Percentiles rank a stretch among this genome's conserved stretches.
Evolutionary conservation across 192 early-diverging fungal species (phyloP).

Genomic region (Podila clonocystis): DNA sequence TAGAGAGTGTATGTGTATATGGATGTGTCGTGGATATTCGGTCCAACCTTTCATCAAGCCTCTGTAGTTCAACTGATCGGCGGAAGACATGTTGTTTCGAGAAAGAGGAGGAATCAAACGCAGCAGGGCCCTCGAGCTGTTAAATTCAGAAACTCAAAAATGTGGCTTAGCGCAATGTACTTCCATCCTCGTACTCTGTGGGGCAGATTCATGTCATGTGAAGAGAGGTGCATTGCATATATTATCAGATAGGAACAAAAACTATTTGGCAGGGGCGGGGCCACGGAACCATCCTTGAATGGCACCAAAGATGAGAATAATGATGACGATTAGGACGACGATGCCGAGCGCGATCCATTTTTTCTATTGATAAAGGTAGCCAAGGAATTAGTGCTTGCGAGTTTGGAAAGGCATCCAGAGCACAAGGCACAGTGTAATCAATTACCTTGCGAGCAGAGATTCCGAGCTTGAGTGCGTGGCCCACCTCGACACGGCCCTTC

Average conservation of each 20-base stretch:
- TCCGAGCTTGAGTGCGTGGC: background rate
- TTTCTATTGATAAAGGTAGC: slow-evolving; percentile 10
- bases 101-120: slow-evolving; percentile 2
- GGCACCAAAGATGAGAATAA: slow-evolving; percentile 39
- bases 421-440: background rate
- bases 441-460: slow-evolving; percentile 33
- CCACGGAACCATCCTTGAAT: slow-evolving; percentile 31
- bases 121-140: background rate
- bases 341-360: slow-evolving; percentile 39
- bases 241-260: too few relatives aligned
- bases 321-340: slow-evolving; percentile 19
- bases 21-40: too few relatives aligned
- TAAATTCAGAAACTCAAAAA: slow-evolving; percentile 6
- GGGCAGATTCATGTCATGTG: too few relatives aligned
- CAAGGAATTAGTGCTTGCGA: background rate
- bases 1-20: too few relatives aligned
- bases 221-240: too few relatives aligned
- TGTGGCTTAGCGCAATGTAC: too few relatives aligned
- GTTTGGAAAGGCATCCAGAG: background rate
- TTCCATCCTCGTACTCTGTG: too few relatives aligned
- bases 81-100: slow-evolving; percentile 7
- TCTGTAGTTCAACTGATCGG: slow-evolving; percentile 6
- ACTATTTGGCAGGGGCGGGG: background rate
- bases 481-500: slow-evolving; percentile 22
- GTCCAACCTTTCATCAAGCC: slow-evolving; percentile 5